Evolutionary conservation across 2,329 filamentous ascomycete species (phyloP), one percentile per base, ranked within the genome.

Genomic region (Colletotrichum filicis): DNA sequence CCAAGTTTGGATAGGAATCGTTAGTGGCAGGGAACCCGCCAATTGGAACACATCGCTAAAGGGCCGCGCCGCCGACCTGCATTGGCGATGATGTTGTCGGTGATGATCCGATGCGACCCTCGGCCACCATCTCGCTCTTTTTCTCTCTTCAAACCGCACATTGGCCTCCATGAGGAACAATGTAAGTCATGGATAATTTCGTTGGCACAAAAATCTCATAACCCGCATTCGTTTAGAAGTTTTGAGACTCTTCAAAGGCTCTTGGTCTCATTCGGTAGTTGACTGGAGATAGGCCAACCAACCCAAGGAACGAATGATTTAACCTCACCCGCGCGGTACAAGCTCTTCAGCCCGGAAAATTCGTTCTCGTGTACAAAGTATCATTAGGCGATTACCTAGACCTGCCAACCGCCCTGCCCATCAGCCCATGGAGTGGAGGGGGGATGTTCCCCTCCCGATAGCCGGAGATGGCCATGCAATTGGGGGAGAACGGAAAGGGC

Each of bases 51-150:
- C 70, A 32, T 65, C 66, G 70, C 22, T 53, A 53, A 49, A 64
- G 9, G 66, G 53, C 30, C 70, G 66, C 59, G 70, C 66, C 66
- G 70, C 59, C 16, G 59, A 64, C 70, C 66, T 73, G 70, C 70
- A 73, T 69, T 56, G 70, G 37, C 59, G 28, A 42, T 63, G 66
- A 69, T 73, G 70, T 30, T 37, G 70, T 69, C 66, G 66, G 59
- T 35, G 66, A 60, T 69, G 60, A 73, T 73, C 66, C 66, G 70
- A 64, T 60, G 42, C 63, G 30, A 26, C 1, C 30, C 32, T 60
- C 35, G 69, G 42, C 5, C 24, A n/a, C 30, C 37, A 58, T 11
- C 22, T 28, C 28, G 24, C 32, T 35, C 14, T 56, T 28, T 19
- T 35, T 14, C 49, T 14, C 28, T 49, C 55, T 49, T 19, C 11